Evolutionary conservation across 768 basidiomycete species (phyloP).

Genomic region (Lactifluus rugatus): DNA sequence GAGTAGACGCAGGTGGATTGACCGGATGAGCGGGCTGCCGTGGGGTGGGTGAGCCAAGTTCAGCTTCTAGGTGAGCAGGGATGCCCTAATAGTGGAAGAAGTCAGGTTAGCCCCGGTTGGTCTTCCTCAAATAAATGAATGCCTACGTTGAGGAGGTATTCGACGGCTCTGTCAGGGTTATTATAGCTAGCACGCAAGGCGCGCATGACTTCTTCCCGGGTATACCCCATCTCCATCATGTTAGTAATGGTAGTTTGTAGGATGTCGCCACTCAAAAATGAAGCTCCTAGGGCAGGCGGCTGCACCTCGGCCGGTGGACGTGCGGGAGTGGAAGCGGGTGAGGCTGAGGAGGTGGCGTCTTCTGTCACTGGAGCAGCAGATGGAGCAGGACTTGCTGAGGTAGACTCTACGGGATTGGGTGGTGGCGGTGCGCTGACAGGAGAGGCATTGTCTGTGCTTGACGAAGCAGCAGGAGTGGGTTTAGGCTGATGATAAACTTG

Average conservation of each 20-base stretch:
- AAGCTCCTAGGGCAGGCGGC: slow-evolving; percentile 35
- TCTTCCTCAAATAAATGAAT: background rate
- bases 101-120: slow-evolving; percentile 8
- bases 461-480: slow-evolving; percentile 32
- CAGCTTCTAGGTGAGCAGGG: slow-evolving; percentile 55
- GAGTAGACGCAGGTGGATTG: slow-evolving; percentile 19
- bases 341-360: slow-evolving; percentile 25
- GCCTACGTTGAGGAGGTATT: slow-evolving; percentile 88
- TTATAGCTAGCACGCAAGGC: slow-evolving; percentile 92
- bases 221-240: slow-evolving; percentile 94
- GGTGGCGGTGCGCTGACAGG: slow-evolving; percentile 22
- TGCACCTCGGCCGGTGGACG: slow-evolving; percentile 20
- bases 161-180: slow-evolving; percentile 96
- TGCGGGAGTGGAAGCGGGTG: slow-evolving; percentile 26
- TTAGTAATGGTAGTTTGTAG: slow-evolving; percentile 70
- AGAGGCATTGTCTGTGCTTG: slow-evolving; percentile 26
- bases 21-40: slow-evolving; percentile 26
- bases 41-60: slow-evolving; percentile 31
- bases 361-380: slow-evolving; percentile 28
- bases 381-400: slow-evolving; percentile 28
- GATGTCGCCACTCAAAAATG: slow-evolving; percentile 68
- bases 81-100: slow-evolving; percentile 50
- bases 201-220: slow-evolving; percentile 69
- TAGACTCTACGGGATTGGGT: slow-evolving; percentile 23
- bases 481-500: slow-evolving; percentile 39